These are phyloP conservation scores for Pseudomonodictys pantanalensis DNA, from an alignment of 495 filamentous ascomycete species.

Conservation along the genomic window DNA sequence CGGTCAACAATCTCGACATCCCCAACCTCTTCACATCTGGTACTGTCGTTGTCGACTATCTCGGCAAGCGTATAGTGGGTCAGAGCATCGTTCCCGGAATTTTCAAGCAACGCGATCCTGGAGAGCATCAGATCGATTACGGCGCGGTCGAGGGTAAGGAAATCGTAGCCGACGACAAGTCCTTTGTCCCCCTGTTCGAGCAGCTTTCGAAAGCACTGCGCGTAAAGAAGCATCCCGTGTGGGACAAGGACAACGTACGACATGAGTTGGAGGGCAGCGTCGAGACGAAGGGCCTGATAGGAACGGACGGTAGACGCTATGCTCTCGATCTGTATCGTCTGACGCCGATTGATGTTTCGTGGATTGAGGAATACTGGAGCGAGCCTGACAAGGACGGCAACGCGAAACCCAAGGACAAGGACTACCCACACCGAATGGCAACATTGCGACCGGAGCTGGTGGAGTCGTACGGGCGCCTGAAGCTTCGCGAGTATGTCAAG, in stretches of 20 bases:
- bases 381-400: conserved; percentile 40
- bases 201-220: conserved; percentile 82
- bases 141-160: conserved; percentile 98
- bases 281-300: conserved; percentile 94
- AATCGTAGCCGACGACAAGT: conserved; percentile 81
- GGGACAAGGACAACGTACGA: conserved; percentile 91
- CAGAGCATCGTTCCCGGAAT: conserved; percentile 99
- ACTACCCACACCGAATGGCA: conserved; percentile 93
- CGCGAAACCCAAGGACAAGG: conserved; percentile 37
- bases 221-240: conserved; percentile 93
- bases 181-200: conserved; percentile 80
- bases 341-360: conserved; percentile 84
- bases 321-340: conserved; percentile 94
- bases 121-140: conserved; percentile 98
- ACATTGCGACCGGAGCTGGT: conserved; percentile 86
- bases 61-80: conserved; percentile 94
- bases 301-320: conserved; percentile 97
- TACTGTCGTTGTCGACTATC: conserved; percentile 94
- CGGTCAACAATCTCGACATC: conserved; percentile 96
- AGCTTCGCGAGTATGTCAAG: conserved; percentile 82
- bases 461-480: conserved; percentile 74
- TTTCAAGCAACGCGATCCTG: conserved; percentile 96
- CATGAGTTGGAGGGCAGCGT: conserved; percentile 94
- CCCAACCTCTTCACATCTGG: conserved; percentile 90
- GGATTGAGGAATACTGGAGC: conserved; percentile 72